These are phyloP conservation scores for Cryptococcus depauperatus DNA, from an alignment of 1,284 basidiomycete species.

Conservation along the genomic window DNA sequence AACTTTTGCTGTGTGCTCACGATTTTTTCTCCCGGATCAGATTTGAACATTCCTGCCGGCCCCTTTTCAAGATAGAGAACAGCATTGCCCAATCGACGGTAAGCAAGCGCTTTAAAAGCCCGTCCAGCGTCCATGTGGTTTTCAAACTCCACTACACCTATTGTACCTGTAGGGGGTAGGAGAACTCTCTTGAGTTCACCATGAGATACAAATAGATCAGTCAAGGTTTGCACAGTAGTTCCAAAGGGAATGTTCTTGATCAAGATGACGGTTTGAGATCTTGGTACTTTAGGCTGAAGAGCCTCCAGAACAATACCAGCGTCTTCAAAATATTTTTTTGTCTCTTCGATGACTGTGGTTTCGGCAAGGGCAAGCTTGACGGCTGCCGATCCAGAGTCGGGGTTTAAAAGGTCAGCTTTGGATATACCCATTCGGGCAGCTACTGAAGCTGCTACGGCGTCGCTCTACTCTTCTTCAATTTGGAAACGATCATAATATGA, in stretches of 20 bases:
- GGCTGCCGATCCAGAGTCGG: slow-evolving; percentile 52
- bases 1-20: slow-evolving; percentile 30
- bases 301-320: slow-evolving; percentile 50
- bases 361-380: slow-evolving; percentile 94
- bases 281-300: slow-evolving; percentile 48
- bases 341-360: slow-evolving; percentile 91
- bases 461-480: slow-evolving; percentile 53
- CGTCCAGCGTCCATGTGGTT: slow-evolving; percentile 60
- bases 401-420: slow-evolving; percentile 78
- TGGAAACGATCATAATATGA: neutral
- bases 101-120: slow-evolving; percentile 76
- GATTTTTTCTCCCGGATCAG: slow-evolving; percentile 28
- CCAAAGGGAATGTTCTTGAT: slow-evolving; percentile 97
- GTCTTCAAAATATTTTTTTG: slow-evolving; percentile 74
- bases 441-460: slow-evolving; percentile 76
- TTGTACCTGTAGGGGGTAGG: slow-evolving; percentile 85
- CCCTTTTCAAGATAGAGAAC: slow-evolving; percentile 91
- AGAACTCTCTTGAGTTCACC: slow-evolving; percentile 70
- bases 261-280: slow-evolving; percentile 74
- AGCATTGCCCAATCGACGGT: slow-evolving; percentile 78
- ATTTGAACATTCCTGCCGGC: slow-evolving; percentile 66
- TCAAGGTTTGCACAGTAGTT: slow-evolving; percentile 65
- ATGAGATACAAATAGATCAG: slow-evolving; percentile 68
- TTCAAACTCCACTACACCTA: slow-evolving; percentile 84
- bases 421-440: slow-evolving; percentile 71